Evolutionary conservation across 495 filamentous ascomycete species (phyloP).

Genomic region (Copromyces sp.): DNA sequence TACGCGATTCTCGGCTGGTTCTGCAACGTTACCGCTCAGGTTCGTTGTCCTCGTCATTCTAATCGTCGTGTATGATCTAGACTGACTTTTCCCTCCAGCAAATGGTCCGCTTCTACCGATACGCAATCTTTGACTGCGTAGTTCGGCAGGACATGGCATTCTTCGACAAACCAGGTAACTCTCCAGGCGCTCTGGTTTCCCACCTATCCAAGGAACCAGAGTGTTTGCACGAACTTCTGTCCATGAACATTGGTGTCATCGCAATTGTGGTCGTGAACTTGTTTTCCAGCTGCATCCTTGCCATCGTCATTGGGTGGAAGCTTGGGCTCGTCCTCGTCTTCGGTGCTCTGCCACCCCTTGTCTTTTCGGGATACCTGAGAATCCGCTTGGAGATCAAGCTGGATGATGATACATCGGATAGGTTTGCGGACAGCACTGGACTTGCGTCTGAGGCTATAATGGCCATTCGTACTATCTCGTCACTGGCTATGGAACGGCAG

Average conservation of each 20-base stretch:
- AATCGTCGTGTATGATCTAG: neutral
- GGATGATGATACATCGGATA: conserved; percentile 36
- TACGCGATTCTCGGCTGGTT: conserved; percentile 38
- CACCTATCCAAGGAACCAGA: conserved; percentile 46
- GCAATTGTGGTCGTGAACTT: conserved; percentile 37
- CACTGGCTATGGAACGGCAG: conserved; percentile 42
- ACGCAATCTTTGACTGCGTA: conserved; percentile 45
- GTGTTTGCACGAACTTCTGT: conserved; percentile 49
- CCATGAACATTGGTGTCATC: conserved; percentile 38
- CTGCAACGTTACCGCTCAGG: conserved; percentile 26
- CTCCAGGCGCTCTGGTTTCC: conserved; percentile 48
- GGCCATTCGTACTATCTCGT: conserved; percentile 46
- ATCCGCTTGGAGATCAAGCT: conserved; percentile 43
- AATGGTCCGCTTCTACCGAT: conserved; percentile 38
- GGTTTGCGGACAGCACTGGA: conserved; percentile 44
- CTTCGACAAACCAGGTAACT: conserved; percentile 50
- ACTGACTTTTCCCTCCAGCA: conserved; percentile 11
- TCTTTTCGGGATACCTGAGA: conserved; percentile 36
- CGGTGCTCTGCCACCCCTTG: conserved; percentile 33
- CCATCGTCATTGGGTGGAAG: conserved; percentile 44
- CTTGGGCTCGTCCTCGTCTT: conserved; percentile 35
- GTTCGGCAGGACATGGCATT: conserved; percentile 45
- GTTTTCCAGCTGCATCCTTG: conserved; percentile 34
- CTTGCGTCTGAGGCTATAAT: conserved; percentile 46
- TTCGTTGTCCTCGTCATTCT: neutral